Evolutionary conservation across 352 stramenopile species (phyloP).

Genomic region (Pythium coloratum): DNA sequence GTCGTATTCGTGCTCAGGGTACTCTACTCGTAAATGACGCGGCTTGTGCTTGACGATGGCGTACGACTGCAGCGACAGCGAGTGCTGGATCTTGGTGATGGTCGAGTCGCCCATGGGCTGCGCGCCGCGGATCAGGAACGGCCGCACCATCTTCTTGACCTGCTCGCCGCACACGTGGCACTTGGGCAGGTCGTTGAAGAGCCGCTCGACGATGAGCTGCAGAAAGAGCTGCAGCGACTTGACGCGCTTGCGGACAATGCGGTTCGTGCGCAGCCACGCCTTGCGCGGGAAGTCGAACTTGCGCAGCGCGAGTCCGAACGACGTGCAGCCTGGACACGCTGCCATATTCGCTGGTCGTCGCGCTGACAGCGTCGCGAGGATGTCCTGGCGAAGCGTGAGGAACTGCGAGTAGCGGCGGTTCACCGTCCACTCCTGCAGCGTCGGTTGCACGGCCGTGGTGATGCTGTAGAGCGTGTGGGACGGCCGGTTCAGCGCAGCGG

Average conservation of each 20-base stretch:
- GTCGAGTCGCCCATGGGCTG: conserved; percentile 75
- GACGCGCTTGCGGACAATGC: conserved; percentile 67
- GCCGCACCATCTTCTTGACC: conserved; percentile 67
- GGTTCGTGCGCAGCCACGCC: conserved; percentile 67
- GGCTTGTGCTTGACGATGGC: conserved; percentile 46
- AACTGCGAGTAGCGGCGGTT: conserved; percentile 89
- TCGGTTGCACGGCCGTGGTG: conserved; percentile 77
- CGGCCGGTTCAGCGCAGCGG: conserved; percentile 76
- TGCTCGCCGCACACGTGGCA: conserved; percentile 68
- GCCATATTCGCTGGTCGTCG: conserved; percentile 21
- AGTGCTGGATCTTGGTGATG: conserved; percentile 70
- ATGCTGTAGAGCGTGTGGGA: conserved; percentile 87
- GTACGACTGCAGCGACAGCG: conserved; percentile 68
- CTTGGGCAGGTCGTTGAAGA: conserved; percentile 78
- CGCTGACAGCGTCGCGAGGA: conserved; percentile 43
- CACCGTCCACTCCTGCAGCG: conserved; percentile 78
- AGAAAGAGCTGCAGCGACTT: conserved; percentile 71
- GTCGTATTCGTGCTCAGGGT: neutral
- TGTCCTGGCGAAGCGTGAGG: conserved; percentile 70
- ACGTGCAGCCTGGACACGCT: conserved; percentile 63
- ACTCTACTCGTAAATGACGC: conserved; percentile 31
- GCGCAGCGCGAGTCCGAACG: conserved; percentile 57
- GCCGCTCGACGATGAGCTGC: conserved; percentile 61
- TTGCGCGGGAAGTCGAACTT: conserved; percentile 72
- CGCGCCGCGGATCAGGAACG: conserved; percentile 76